Evolutionary conservation across 176 grass and related monocot genomes (phyloP), one percentile per base, ranked within the genome.

Genomic region (Otatea glauca): DNA sequence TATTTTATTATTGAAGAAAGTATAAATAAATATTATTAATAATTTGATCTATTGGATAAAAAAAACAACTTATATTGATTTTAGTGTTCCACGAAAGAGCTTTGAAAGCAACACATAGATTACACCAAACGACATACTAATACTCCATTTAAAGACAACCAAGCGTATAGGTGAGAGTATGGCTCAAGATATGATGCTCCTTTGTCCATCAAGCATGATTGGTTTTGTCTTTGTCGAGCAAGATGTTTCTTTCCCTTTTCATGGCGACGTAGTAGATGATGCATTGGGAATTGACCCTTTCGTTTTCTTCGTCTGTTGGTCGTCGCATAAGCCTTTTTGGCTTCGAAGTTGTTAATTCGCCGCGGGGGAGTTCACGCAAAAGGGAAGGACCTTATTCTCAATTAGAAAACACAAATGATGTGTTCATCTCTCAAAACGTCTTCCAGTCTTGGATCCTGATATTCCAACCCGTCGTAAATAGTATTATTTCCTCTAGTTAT

Each of bases 141-240:
- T 29, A 29, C 29, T 29, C 0, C 29, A 79, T 86, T 80, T 73
- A 80, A 72, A 56, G 29, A 65, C 12, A 17, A 32, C 6, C 47
- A 74, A 44, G n/a, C 72, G 9, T n/a, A 9, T 72, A 50, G 44
- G 43, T 73, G 29, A 41, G 44, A 55, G 68, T 54, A 64, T 75
- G 68, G 68, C 47, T 42, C 76, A 64, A 79, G 67, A 10, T 60
- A 86, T 51, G 54, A 27, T 50, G 14, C 45, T 65, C 17, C 65
- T 71, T 50, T 70, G 32, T 64, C 6, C 76, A 63, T 29, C 42
- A 9, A 54, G 55, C 45, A 65, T 80, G 65, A 65, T 16, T 74
- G 23, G 14, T 41, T 54, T 55, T 80, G 58, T 80, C 65, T 41
- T 41, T 72, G 9, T 86, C 41, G 43, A 7, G 20, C 45, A 47